Evolutionary conservation across 306 rosid species (phyloP).

Genomic region (Notholithocarpus densiflorus): DNA sequence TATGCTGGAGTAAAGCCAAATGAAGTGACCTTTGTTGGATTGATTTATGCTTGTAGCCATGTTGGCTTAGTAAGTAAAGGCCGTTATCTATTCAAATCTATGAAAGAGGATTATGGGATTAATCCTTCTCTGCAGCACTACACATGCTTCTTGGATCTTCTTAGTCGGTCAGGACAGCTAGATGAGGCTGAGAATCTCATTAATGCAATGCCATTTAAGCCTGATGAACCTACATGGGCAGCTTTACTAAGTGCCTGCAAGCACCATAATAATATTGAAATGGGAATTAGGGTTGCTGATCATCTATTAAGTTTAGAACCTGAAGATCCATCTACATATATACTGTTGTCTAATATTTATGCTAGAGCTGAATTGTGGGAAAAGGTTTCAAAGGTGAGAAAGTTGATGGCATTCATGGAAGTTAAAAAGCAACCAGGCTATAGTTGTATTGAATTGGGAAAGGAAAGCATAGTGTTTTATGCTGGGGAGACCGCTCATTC

Average conservation of each 20-base stretch:
- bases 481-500: conserved; percentile 84
- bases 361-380: conserved; percentile 75
- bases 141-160: conserved; percentile 84
- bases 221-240: conserved; percentile 93
- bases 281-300: conserved; percentile 70
- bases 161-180: conserved; percentile 84
- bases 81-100: conserved; percentile 57
- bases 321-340: conserved; percentile 65
- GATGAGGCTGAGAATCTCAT: conserved; percentile 70
- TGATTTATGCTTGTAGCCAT: conserved; percentile 84
- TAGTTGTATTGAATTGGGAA: conserved; percentile 68
- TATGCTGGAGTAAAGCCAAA: conserved; percentile 59
- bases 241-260: conserved; percentile 77
- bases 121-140: conserved; percentile 78
- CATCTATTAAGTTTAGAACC: conserved; percentile 46
- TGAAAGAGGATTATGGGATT: conserved; percentile 58
- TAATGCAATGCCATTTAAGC: conserved; percentile 56
- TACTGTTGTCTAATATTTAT: conserved; percentile 67
- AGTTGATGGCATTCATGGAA: conserved; percentile 57
- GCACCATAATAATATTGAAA: conserved; percentile 51
- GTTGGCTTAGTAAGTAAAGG: conserved; percentile 74
- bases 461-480: conserved; percentile 65
- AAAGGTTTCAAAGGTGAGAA: conserved; percentile 66
- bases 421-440: conserved; percentile 79
- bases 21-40: conserved; percentile 86